A percentile compares a stretch with the other conserved stretches of the same genome.
Conservation (phyloP, 73 alveolate species). For the Tetrahymena borealis region DNA sequence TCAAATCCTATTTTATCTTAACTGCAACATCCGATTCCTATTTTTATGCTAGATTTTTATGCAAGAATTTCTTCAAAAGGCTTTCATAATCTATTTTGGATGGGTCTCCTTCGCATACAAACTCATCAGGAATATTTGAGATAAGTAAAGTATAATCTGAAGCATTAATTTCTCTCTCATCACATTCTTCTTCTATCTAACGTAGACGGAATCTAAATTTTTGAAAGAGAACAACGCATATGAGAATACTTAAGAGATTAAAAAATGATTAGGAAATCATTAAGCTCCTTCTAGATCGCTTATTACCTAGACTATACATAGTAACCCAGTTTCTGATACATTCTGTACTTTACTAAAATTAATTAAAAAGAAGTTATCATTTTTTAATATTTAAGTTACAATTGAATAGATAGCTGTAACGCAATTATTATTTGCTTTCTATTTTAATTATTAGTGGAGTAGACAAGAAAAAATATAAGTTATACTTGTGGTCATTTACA, state of each 20-base stretch:
- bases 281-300: not conserved
- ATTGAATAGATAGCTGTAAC: too few relatives aligned
- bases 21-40: not conserved
- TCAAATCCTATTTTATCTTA: too few relatives aligned
- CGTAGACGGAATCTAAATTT: not conserved
- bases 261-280: not conserved
- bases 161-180: not conserved
- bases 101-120: not conserved
- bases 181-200: not conserved
- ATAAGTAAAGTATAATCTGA: not conserved
- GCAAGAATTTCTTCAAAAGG: not conserved
- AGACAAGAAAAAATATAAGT: too few relatives aligned
- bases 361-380: not conserved
- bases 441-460: too few relatives aligned
- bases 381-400: too few relatives aligned
- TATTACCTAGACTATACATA: not conserved
- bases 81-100: not conserved
- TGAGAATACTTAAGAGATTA: not conserved
- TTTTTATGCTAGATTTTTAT: not conserved
- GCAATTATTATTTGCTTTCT: too few relatives aligned
- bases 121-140: not conserved
- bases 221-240: not conserved
- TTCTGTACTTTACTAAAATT: not conserved
- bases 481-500: too few relatives aligned
- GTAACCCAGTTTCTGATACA: not conserved